Base-by-base conservation (phyloP, 768 basidiomycete genomes). In the Podaxis sp. region DNA sequence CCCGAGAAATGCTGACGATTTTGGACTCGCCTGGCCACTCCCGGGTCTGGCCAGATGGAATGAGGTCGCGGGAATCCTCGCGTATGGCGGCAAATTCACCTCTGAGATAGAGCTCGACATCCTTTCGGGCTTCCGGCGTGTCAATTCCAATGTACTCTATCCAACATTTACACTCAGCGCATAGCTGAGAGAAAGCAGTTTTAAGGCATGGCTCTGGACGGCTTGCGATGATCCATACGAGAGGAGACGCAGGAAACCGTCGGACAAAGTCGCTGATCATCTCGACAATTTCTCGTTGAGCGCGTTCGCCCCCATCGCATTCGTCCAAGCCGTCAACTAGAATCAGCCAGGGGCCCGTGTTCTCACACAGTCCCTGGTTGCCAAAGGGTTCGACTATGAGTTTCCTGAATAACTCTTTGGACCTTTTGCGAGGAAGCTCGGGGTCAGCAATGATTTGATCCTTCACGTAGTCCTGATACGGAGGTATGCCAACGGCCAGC, bases 141-240 rank as follows among this genome's bases (percentile, higher is more conserved):
- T 61, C 53, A 15, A 61, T 56, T 17, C 13, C 44, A 28, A 61
- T 55, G 19, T 48, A 42, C 22, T 61, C 19, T 4, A 36, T 26
- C 40, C 38, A 36, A 15, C n/a, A 61, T 5, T 38, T 54, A 24
- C 19, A 0, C 9, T 22, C 51, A 22, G 24, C 9, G 8, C 2
- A 11, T 8, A 5, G 13, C 8, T 44, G 49, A 4, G 52, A 53
- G 13, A 61, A 61, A 4, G 53, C 40, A 2, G 30, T 39, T 36
- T 17, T 33, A 13, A 61, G 52, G 36, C 39, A 53, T 9, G 9
- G 22, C 28, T 52, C 51, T 30, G 59, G 17, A 19, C 61, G 61
- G 1, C 61, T 61, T 6, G 61, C 53, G 30, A 55, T n/a, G 13
- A 61, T 48, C 61, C 61, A 61, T 33, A 55, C 52, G 24, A 61